Conservation (phyloP, 148 eudicot genomes). For the Mesembryanthemum crystallinum region DNA sequence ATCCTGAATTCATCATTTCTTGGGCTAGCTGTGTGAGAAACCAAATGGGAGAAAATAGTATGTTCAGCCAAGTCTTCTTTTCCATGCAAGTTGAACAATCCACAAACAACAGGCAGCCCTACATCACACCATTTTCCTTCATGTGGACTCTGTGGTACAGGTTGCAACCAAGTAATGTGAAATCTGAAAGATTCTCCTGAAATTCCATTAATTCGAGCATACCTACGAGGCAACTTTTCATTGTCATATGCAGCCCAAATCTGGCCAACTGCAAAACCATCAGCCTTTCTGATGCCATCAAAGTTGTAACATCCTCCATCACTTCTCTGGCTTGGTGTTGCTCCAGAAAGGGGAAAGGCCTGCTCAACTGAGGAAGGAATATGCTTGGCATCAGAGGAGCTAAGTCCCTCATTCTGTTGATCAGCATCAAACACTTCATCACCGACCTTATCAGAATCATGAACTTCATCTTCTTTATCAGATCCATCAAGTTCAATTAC, state of each 20-base stretch:
- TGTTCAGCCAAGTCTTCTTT: conserved; percentile 22
- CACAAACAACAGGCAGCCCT: conserved; percentile 59
- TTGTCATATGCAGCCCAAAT: conserved; percentile 55
- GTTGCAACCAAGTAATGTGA: conserved; percentile 47
- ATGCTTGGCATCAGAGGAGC: conserved; percentile 1
- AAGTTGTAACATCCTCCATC: conserved; percentile 37
- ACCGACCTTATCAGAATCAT: background rate
- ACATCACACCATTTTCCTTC: conserved; percentile 58
- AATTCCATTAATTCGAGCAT: conserved; percentile 38
- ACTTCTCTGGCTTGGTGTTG: background rate
- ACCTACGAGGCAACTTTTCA: conserved; percentile 38
- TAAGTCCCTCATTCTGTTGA: conserved; percentile 3
- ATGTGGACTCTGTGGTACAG: conserved; percentile 36
- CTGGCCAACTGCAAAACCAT: conserved; percentile 40
- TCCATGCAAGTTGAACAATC: conserved; percentile 43
- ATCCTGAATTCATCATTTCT: conserved; percentile 45
- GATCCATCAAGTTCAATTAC: conserved; percentile 20
- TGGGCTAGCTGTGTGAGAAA: conserved; percentile 29
- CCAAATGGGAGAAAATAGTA: conserved; percentile 32
- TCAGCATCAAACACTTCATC: background rate
- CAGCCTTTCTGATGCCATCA: conserved; percentile 29
- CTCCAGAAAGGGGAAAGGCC: background rate
- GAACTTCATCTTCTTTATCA: conserved; percentile 17
- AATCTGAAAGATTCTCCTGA: conserved; percentile 30
- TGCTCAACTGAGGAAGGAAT: conserved; percentile 8